Percentiles rank a stretch among this genome's conserved stretches.
Conservation (phyloP, 192 early-diverging fungal genomes). For the Rhizoclosmatium sp. region DNA sequence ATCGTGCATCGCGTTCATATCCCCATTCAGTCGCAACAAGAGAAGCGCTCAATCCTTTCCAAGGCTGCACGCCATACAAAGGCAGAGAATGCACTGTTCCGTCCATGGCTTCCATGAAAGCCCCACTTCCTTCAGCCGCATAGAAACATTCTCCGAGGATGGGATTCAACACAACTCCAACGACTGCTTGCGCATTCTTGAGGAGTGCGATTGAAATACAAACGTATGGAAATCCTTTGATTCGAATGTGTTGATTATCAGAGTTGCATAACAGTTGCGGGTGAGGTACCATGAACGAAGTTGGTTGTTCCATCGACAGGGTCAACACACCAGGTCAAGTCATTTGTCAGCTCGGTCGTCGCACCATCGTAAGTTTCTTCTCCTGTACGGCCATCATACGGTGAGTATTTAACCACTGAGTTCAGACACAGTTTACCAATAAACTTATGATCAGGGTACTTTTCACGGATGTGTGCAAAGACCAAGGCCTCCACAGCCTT, state of each 20-base stretch:
- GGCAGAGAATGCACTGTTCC: constrained; percentile 53
- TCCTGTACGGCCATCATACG: neutral
- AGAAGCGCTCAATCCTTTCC: constrained; percentile 70
- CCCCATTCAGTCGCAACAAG: constrained; percentile 90
- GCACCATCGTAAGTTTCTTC: constrained; percentile 41
- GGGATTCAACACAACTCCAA: constrained; percentile 93
- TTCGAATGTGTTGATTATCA: too few species aligned
- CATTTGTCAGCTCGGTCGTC: constrained; percentile 58
- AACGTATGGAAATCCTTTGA: constrained; percentile 75
- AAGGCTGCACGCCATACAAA: constrained; percentile 62
- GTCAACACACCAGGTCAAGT: constrained; percentile 91
- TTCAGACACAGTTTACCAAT: constrained; percentile 62
- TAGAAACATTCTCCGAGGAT: constrained; percentile 80
- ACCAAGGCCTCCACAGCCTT: constrained; percentile 80
- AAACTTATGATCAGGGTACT: constrained; percentile 78
- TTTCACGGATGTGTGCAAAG: constrained; percentile 60
- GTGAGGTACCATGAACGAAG: constrained; percentile 46
- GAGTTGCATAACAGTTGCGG: too few species aligned
- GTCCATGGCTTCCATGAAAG: constrained; percentile 63
- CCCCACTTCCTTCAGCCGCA: constrained; percentile 64
- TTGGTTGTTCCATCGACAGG: constrained; percentile 75
- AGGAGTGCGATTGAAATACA: constrained; percentile 87
- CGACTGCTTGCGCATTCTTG: constrained; percentile 73
- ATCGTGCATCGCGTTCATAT: constrained; percentile 63
- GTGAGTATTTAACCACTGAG: too few species aligned